Base-by-base conservation (phyloP, 2,329 filamentous ascomycete species). In the Apiospora pterosperma region DNA sequence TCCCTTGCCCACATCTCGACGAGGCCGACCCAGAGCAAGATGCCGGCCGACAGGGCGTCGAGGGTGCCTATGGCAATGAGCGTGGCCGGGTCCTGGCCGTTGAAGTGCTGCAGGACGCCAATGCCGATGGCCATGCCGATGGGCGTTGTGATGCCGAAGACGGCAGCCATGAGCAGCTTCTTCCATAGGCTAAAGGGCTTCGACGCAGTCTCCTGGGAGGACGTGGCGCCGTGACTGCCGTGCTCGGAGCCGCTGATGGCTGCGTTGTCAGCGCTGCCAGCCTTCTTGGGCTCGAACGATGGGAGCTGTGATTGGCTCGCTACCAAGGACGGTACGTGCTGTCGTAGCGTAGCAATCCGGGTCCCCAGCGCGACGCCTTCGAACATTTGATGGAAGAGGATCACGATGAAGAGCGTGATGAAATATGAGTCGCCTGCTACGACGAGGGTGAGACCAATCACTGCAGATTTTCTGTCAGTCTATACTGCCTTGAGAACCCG, bases 71-170 rank as follows among this genome's bases (percentile, higher is more conserved):
- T 87, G 2, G 90, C 88, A 52, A 93, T 76, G 44, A 93, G 81
- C 0, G 91, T 93, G 1, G 82, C 81, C 3, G 82, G 84, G 69
- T 92, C 85, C 70, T 91, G 92, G 4, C 90, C 91, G 70, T 94
- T 93, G 78, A 93, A 93, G 10, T 81, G 75, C 41, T 88, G 78
- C 34, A 93, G 77, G 4, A 91, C 90, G 3, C 90, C 90, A 38
- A 93, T 88, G 0, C 92, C 91, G 66, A 95, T 93, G 0, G 88
- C 90, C 91, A 94, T 94, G 12, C 91, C 92, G 36, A 92, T 79
- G 0, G 91, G 91, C 0, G 91, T 94, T 63, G 92, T 87, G 31
- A 93, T 78, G 0, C 90, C 85, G 70, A 93, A 94, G 0, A 84
- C 81, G 1, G 76, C 69, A 0, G 85, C 90, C 78, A 94, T 87